Base-by-base conservation (phyloP, 139 green algal genomes). In the Volvox reticuliferus region DNA sequence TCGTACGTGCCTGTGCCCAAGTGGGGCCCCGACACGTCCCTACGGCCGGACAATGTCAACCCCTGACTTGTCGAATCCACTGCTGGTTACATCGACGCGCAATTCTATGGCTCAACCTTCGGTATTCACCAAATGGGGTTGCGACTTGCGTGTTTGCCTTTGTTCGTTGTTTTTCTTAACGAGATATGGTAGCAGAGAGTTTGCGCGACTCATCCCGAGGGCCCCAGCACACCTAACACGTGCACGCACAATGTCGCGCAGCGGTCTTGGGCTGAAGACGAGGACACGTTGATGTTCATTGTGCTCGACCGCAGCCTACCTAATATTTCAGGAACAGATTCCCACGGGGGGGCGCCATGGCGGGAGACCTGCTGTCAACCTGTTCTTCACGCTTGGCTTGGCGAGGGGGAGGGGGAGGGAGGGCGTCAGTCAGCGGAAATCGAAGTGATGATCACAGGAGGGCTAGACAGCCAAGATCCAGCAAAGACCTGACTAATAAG, bases 201-300 rank as follows among this genome's bases (percentile, higher is more conserved):
- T n/a, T n/a, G n/a, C n/a, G n/a, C n/a, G n/a, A n/a, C n/a, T n/a
- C n/a, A n/a, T n/a, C n/a, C n/a, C n/a, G n/a, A n/a, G n/a, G n/a
- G n/a, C n/a, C n/a, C n/a, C n/a, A n/a, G 44, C 44, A 55, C 44
- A 9, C 44, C 44, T 55, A 14, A 55, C 44, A 55, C 44, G 44
- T 55, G 44, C 44, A 55, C 5, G 9, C 44, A n/a, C n/a, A n/a
- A 55, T 55, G 44, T 9, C 44, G 44, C 9, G 44, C 44, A 90
- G 73, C 86, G 73, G 13, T 92, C 82, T 21, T 99, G 97, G 97
- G 50, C 37, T 32, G 93, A 96, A 1, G 97, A 99, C 71, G 81
- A 91, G 5, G 91, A 97, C 76, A 99, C 98, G 88, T 96, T 93
- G 87, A 99, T 96, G 0, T 98, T 98, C 84, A 98, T 98, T 32